Evolutionary conservation across 805 yeast species (phyloP), one percentile per base, ranked within the genome.

Genomic region (Candida anglica): DNA sequence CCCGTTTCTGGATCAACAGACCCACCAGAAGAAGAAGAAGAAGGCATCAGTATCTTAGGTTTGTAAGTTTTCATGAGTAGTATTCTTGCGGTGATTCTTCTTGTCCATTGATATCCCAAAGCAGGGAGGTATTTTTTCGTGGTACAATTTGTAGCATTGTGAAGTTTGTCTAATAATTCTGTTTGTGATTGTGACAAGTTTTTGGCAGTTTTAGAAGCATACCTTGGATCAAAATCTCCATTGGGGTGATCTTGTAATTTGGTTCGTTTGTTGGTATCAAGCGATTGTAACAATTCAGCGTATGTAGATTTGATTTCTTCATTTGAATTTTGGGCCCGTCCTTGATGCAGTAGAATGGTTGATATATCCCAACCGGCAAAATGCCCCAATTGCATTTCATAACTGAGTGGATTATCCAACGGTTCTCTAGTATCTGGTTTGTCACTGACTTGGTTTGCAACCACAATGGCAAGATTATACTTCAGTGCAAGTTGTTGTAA

Each of bases 391-490:
- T 87, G 95, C 48, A 78, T 75, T 36, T 81, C 83, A 32, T 71
- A 58, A 25, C 61, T 63, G 36, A 74, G 52, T 3, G 68, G 60
- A 35, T 66, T 59, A 27, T 52, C 44, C 5, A 53, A 48, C 11
- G 9, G 23, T 11, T 9, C 11, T 11, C 11, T 21, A 9, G 23
- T 22, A 17, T 50, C 56, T 1, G 76, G 71, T 37, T 72, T 71
- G 47, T 83, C 91, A 26, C 88, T 73, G 1, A 88, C 86, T 55
- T 89, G 96, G 47, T 89, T 88, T 0, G 88, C 74, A 2, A 83
- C 71, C 0, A 86, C 77, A 0, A 89, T 56, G 0, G 94, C 83
- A 4, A 84, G 49, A 15, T 70, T 56, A 48, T 63, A 56, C 11
- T 64, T 50, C 15, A 49, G 45, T 0, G 87, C 79, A 16, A 83